Percentiles rank a stretch among this genome's conserved stretches.
Evolutionary conservation across 441 rosid species (phyloP).

Genomic region (Melastoma candidum): DNA sequence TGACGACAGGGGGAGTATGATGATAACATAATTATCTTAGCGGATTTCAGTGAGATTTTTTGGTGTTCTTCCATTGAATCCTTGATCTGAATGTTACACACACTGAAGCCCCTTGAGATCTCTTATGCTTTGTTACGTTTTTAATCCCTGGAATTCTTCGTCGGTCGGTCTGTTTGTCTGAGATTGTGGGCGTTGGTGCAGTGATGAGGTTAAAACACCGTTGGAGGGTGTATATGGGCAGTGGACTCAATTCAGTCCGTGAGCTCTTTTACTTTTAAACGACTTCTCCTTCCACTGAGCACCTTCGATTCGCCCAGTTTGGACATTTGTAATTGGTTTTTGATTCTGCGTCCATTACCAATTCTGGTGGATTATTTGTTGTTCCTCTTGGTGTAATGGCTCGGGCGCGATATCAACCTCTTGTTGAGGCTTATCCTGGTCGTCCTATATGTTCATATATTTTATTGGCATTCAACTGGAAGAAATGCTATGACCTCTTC

Average conservation of each 20-base stretch:
- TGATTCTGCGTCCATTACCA: slow-evolving; percentile 69
- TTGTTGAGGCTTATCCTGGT: slow-evolving; percentile 73
- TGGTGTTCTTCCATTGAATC: slow-evolving; percentile 12
- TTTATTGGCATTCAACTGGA: no score
- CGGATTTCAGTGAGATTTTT: slow-evolving; percentile 95
- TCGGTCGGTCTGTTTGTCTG: no score
- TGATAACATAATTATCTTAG: slow-evolving; percentile 67
- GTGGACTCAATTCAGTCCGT: slow-evolving; percentile 62
- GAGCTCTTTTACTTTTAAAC: slow-evolving; percentile 41
- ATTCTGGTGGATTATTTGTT: slow-evolving; percentile 38
- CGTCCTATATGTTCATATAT: not conserved
- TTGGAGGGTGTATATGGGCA: slow-evolving; percentile 39
- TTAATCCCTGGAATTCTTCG: no score
- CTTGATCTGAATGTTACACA: slow-evolving; percentile 96
- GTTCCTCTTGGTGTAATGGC: slow-evolving; percentile 84
- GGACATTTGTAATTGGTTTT: not conserved
- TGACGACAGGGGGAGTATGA: slow-evolving; percentile 38
- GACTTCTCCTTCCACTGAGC: slow-evolving; percentile 99
- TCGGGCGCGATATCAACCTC: slow-evolving; percentile 35
- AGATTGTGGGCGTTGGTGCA: slow-evolving; percentile 23
- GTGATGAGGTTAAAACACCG: slow-evolving; percentile 57
- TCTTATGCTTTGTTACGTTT: not conserved
- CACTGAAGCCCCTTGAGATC: slow-evolving; percentile 47
- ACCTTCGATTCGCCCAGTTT: not conserved
- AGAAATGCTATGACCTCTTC: no score